These are phyloP conservation scores for Rugosomyces carneus DNA, from an alignment of 1,284 basidiomycete genomes.

Conservation along the genomic window DNA sequence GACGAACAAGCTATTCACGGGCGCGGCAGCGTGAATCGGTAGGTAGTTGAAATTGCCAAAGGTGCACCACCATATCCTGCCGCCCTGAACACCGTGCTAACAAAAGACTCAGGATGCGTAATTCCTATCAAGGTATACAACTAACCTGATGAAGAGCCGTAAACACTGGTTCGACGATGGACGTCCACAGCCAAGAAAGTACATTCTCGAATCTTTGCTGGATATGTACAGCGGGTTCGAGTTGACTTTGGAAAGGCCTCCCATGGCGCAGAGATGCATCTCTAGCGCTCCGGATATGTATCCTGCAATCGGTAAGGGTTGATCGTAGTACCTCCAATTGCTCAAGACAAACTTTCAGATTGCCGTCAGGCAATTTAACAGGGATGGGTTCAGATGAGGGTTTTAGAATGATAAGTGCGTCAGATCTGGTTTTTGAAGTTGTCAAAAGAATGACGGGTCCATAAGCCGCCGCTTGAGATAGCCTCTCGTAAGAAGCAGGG, in stretches of 20 bases:
- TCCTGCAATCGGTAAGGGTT: neutral
- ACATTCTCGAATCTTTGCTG: neutral
- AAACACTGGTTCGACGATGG: neutral
- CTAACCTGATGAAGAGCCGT: neutral
- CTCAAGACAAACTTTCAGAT: neutral
- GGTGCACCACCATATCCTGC: conserved; percentile 19
- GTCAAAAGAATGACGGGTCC: conserved; percentile 18
- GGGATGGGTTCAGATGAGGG: conserved; percentile 3
- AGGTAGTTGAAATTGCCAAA: conserved; percentile 15
- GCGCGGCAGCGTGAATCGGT: conserved; percentile 7
- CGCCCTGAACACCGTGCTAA: conserved; percentile 11
- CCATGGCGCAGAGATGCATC: neutral
- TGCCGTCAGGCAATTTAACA: conserved; percentile 3
- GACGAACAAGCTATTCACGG: conserved; percentile 3
- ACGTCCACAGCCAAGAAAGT: neutral
- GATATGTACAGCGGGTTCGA: no score
- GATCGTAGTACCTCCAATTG: neutral
- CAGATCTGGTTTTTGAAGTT: conserved; percentile 8
- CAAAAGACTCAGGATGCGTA: neutral
- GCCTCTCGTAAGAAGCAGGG: conserved; percentile 10
- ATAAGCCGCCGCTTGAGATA: conserved; percentile 10
- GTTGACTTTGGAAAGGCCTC: no score
- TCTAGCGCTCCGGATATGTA: neutral
- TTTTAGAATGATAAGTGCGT: conserved; percentile 16
- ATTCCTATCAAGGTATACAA: neutral